Base-by-base conservation (phyloP, 371 early-diverging fungal species). In the Mucor piriformis region DNA sequence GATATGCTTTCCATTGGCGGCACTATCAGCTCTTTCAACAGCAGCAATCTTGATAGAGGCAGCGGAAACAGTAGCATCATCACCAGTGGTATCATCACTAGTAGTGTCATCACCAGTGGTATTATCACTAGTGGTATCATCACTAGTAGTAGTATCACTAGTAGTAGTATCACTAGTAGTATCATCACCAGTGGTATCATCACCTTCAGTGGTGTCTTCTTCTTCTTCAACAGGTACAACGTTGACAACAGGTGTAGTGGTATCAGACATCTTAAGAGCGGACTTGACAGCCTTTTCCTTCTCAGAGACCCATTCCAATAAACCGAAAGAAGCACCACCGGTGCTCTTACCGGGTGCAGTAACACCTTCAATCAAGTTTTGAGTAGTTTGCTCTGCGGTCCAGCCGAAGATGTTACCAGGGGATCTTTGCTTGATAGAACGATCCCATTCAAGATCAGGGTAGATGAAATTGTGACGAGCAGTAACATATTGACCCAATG, bases 371-470 rank as follows among this genome's bases (percentile, higher is more conserved):
- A 64, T 64, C 16, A 84, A 53, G 59, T 84, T 84, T 1, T 79
- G 59, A 10, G 64, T 56, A 10, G 65, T 65, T 52, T 77, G 73
- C 6, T 73, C 61, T 21, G 73, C 72, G 6, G 75, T 77, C 84
- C 84, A 84, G 3, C 72, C 70, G 56, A 64, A 79, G 60, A 77
- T 62, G 42, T 78, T 79, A 63, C 84, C 84, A 37, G 81, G 81
- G n/a, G 83, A 82, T 46, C 71, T 67, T 63, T 84, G 84, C 50
- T 53, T 61, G 42, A 84, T 78, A 49, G 59, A 69, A 29, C 84
- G 79, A 61, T 84, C 84, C 83, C 83, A 82, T 25, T 67, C 57
- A 8, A 84, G 64, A 53, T 84, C 84, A 21, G 81, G 81, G 35
- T 64, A 57, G 23, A 78, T 58, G 57, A 82, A 82, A 3, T 79